These are phyloP conservation scores for Vitis rotundifolia DNA, from an alignment of 164 flowering plant species.

Conservation along the genomic window DNA sequence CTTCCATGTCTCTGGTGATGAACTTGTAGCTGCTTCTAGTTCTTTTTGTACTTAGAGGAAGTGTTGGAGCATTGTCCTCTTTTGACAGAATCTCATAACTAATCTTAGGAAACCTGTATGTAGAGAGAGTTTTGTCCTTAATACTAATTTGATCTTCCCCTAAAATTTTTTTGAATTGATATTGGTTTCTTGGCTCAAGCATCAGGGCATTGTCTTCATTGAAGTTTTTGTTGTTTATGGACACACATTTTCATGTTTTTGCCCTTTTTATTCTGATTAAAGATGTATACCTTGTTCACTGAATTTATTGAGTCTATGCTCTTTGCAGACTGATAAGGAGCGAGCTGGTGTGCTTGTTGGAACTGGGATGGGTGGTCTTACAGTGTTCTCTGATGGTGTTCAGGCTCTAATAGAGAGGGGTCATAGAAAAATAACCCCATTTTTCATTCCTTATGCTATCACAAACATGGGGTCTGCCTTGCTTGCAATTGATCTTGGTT, in stretches of 20 bases:
- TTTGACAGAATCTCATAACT: neutral
- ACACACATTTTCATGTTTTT: neutral
- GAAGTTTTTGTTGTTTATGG: neutral
- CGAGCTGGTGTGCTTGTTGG: slow-evolving; percentile 94
- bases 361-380: slow-evolving; percentile 96
- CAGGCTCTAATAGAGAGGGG: slow-evolving; percentile 85
- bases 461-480: slow-evolving; percentile 96
- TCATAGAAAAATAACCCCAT: slow-evolving; percentile 83
- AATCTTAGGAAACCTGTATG: neutral
- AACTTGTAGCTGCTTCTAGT: no score
- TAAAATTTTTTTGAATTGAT: neutral
- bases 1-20: no score
- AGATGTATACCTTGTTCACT: neutral
- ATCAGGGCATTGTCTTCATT: neutral
- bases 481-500: slow-evolving; percentile 91
- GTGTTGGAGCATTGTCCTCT: no score
- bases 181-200: neutral
- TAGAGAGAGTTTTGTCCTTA: neutral
- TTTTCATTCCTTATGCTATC: slow-evolving; percentile 92
- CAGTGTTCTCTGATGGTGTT: slow-evolving; percentile 88
- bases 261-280: neutral
- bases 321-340: slow-evolving; percentile 76
- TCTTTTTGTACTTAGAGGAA: no score
- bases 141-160: neutral
- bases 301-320: slow-evolving; percentile 6